These are phyloP conservation scores for Venturia aucupariae DNA, from an alignment of 2,329 filamentous ascomycete species.

Conservation along the genomic window DNA sequence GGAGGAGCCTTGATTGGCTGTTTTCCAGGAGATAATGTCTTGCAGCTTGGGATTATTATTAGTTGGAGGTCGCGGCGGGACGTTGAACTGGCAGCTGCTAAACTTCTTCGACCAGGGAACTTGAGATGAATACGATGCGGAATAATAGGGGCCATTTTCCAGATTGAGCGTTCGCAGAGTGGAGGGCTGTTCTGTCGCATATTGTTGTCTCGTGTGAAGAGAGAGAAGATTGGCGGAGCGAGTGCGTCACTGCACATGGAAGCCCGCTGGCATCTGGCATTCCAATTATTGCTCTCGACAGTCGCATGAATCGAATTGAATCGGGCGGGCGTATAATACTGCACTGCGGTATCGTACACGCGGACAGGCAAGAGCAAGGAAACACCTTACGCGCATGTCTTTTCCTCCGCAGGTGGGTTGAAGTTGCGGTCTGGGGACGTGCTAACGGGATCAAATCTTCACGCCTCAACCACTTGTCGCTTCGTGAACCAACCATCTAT, in stretches of 20 bases:
- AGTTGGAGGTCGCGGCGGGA: too few species aligned
- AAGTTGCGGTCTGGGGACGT: neutral
- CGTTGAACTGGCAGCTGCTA: neutral
- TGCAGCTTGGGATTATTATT: too few species aligned
- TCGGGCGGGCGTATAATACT: neutral
- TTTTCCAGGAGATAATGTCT: too few species aligned
- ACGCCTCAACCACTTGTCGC: neutral
- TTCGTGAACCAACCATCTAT: slow-evolving; percentile 1
- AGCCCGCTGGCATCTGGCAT: too few species aligned
- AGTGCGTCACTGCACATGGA: neutral
- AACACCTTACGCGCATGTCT: neutral
- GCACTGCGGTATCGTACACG: too few species aligned
- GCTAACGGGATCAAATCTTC: neutral
- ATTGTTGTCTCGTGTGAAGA: neutral
- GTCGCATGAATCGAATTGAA: neutral
- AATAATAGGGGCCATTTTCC: too few species aligned
- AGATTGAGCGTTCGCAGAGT: neutral
- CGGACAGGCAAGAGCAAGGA: neutral
- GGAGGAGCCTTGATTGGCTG: neutral
- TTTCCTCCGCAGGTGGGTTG: neutral
- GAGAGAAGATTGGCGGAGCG: neutral
- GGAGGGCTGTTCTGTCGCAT: neutral
- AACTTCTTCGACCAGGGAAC: neutral
- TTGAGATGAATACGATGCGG: neutral
- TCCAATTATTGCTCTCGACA: neutral